Conservation (phyloP, 495 filamentous ascomycete genomes). For the Penicillium nucicola region DNA sequence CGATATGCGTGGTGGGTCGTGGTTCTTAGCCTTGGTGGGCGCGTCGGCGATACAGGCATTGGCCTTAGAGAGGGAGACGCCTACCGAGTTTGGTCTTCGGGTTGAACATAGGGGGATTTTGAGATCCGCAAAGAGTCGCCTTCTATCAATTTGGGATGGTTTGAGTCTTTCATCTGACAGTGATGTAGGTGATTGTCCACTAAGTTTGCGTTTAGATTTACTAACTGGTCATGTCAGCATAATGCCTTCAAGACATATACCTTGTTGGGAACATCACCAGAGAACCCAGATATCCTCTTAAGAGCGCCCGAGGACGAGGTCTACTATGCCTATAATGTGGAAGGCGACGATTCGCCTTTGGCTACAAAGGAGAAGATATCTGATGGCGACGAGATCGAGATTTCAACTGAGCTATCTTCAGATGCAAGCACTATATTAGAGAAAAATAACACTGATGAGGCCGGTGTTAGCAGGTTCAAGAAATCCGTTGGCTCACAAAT, state of each 20-base stretch:
- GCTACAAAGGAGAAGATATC: background rate
- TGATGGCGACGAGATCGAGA: too few relatives aligned
- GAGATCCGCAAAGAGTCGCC: too few relatives aligned
- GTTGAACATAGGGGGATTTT: too few relatives aligned
- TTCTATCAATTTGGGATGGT: too few relatives aligned
- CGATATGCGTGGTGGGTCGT: constrained; percentile 11
- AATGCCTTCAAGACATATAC: too few relatives aligned
- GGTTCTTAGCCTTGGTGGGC: constrained; percentile 1
- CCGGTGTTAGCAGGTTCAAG: background rate
- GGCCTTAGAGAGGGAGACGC: background rate
- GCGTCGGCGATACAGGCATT: constrained; percentile 4
- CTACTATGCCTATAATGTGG: constrained; percentile 11
- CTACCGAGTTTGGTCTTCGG: too few relatives aligned
- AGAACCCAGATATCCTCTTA: background rate
- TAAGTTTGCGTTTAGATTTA: too few relatives aligned
- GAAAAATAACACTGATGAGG: background rate
- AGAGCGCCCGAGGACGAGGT: constrained; percentile 2
- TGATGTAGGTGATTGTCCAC: too few relatives aligned
- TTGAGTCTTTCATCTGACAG: too few relatives aligned
- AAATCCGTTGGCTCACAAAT: background rate
- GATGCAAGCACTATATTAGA: background rate
- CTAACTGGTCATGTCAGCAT: background rate
- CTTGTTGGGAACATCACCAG: constrained; percentile 5
- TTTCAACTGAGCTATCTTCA: too few relatives aligned
- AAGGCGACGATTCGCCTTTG: constrained; percentile 8